Evolutionary conservation across 257 asterid genomes (phyloP), one percentile per base, ranked within the genome.

Genomic region (Ajuga chamaepitys): DNA sequence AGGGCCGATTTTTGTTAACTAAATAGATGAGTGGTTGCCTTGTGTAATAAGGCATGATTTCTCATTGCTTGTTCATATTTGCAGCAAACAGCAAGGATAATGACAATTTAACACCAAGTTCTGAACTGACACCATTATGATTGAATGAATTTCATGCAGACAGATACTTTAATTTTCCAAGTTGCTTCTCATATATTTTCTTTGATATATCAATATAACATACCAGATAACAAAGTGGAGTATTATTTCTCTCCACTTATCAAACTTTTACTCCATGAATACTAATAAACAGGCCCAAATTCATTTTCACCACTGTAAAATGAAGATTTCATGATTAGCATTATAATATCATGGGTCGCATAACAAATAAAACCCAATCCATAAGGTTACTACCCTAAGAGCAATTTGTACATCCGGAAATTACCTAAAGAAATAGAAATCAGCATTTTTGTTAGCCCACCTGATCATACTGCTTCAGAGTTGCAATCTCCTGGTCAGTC

Each of bases 401-500:
- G 58, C 17, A 34, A n/a, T 13, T 9, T 9, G 62, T 13, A 34
- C 4, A 50, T 35, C 34, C 41, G 24, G 17, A 52, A 64, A 38
- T 9, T 32, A 44, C 50, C 4, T 7, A 11, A 24, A 30, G 14
- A 67, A 67, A 44, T 21, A 3, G 26, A 32, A 42, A 14, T n/a
- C 30, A 54, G 3, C 21, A 58, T 68, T n/a, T 68, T 30, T 7
- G 11, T n/a, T 22, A 7, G 14, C 74, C 35, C 57, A 89, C 99
- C 93, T 93, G 94, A 70, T 83, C 89, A 72, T 12, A 74, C 77
- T 89, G 85, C 77, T 77, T 81, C 60, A 94, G 78, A 63, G 85
- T 87, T 13, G 88, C 81, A 78, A 94, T 88, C 75, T 94, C 99
- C 76, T 88, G 92, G 40, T 86, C 99, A 4, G 96, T 88, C 81